Evolutionary conservation across 2,329 filamentous ascomycete genomes (phyloP), one percentile per base, ranked within the genome.

Genomic region (Trichoderma koningiopsis): DNA sequence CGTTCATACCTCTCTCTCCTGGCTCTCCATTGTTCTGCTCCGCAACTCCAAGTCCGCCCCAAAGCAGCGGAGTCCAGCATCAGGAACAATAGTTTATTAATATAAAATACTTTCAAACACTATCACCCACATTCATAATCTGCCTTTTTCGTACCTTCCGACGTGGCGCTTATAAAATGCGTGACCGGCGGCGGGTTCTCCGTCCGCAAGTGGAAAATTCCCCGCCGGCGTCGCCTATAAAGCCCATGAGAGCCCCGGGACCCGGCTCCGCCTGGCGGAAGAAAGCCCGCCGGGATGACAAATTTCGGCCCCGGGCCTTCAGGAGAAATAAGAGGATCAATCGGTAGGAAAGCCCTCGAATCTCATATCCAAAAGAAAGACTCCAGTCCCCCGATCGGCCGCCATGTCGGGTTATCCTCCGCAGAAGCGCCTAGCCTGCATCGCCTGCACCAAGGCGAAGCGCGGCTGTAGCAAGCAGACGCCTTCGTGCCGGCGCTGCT

Each of bases 391-490:
- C 19, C n/a, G n/a, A 22, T 47, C n/a, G 11, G 27, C 24, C 63
- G 63, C n/a, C 53, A 67, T 67, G 64, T 52, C 64, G 64, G 55
- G 58, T 67, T 37, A 43, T 56, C 40, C 52, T 31, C 64, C 53
- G 64, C 64, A 47, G 22, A 58, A 47, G 40, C 64, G 64, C 22
- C 35, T 58, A 16, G 64, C 64, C 16, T 67, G 64, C 22, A 33
- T 67, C 16, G 40, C 64, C n/a, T 67, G 64, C 53, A 67, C 64
- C 11, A 58, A 58, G 19, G 64, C 64, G 1, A 67, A 67, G 55
- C 64, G 64, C 64, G 58, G 37, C 37, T 67, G 64, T 16, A 67
- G 64, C 64, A 67, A 67, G 40, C 64, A 67, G 40, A 59, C 64
- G 40, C 64, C 64, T 2, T 58, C 64, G 11, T 67, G 64, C 43